Base-by-base conservation (phyloP, 1,284 basidiomycete genomes). In the Lentinus polychrous region DNA sequence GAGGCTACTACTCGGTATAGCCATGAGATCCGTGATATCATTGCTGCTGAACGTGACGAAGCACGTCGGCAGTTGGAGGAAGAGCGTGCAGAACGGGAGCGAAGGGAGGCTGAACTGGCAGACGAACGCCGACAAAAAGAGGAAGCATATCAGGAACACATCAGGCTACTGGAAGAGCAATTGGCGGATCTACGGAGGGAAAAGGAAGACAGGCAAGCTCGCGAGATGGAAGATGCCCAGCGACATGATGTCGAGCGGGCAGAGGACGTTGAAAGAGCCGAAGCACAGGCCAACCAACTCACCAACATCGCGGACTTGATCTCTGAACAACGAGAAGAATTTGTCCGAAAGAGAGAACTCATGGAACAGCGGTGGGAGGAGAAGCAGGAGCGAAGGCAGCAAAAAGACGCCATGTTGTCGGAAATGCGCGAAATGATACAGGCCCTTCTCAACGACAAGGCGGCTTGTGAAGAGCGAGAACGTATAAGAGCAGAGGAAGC, bases 271-370 rank as follows among this genome's bases (percentile, higher is more conserved):
- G 80, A 85, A 49, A 74, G 81, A 8, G 78, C 81, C 54, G 76
- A 82, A 10, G 71, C 67, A 8, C 62, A 84, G 42, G 71, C 77
- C 20, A 68, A 63, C 38, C 86, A 88, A 54, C 63, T 88, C 18
- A 65, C 62, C 2, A 84, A 88, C 52, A 76, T 88, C 55, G 82
- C 84, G 1, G 80, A 81, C 51, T 61, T 87, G 33, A 71, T 86
- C 8, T 78, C 82, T 51, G 76, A 79, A 49, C 82, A 85, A 51
- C 70, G 75, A 0, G 75, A 80, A 20, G 69, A 74, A 46, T 71
- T 72, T 33, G 73, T 75, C 33, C 66, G 68, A 52, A 85, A 86
- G 67, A 78, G 70, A 50, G 67, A 70, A 20, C 53, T 77, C 10
- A 70, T 72, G 66, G 80, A 86, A 12, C 66, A 76, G 35, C 73